Percentiles rank a stretch among this genome's conserved stretches.
Conservation (phyloP, 306 rosid species). For the Cucumis hystrix region DNA sequence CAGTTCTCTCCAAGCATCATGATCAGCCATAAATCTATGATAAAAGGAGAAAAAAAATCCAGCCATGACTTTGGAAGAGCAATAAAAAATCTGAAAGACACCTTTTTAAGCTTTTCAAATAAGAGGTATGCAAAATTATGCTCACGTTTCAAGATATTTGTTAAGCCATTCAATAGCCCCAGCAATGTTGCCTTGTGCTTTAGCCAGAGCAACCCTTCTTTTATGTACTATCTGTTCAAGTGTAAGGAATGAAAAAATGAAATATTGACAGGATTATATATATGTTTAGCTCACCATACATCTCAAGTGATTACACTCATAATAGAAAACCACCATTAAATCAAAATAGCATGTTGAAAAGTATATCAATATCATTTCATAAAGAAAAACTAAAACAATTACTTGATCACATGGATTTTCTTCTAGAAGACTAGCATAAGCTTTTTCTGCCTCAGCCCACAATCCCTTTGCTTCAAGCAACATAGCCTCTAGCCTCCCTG, state of each 20-base stretch:
- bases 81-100: background rate
- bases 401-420: constrained; percentile 93
- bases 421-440: constrained; percentile 83
- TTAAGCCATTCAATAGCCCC: constrained; percentile 79
- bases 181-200: constrained; percentile 83
- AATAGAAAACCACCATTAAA: background rate
- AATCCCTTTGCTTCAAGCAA: constrained; percentile 96
- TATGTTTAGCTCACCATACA: background rate
- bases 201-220: constrained; percentile 91
- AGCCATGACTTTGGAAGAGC: background rate
- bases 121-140: constrained; percentile 1
- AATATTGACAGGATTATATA: background rate
- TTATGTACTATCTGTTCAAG: constrained; percentile 55
- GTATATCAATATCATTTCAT: background rate
- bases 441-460: constrained; percentile 90
- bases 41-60: constrained; percentile 11
- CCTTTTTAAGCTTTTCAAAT: background rate
- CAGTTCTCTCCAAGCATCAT: constrained; percentile 98
- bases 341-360: background rate
- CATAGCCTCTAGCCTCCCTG: constrained; percentile 93
- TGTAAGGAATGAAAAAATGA: constrained; percentile 10
- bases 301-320: background rate
- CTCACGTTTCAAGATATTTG: constrained; percentile 91
- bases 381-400: constrained; percentile 11
- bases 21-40: constrained; percentile 97